These are phyloP conservation scores for Ailanthus altissimus DNA, from an alignment of 345 rosid species.

Conservation along the genomic window DNA sequence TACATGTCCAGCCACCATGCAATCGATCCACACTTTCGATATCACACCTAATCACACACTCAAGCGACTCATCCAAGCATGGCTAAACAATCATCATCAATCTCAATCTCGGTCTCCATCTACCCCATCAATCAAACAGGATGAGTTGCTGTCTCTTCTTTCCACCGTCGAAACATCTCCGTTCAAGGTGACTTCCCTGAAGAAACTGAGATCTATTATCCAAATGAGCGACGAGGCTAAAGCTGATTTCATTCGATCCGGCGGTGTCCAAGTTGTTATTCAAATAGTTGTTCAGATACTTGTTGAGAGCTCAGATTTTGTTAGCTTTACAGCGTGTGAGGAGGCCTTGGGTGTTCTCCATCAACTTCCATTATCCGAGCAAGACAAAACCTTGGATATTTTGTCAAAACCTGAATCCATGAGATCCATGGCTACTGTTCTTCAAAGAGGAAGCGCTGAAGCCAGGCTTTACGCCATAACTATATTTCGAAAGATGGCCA, in stretches of 20 bases:
- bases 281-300: conserved; percentile 15
- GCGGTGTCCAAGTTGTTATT: conserved; percentile 26
- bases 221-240: conserved; percentile 18
- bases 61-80: conserved; percentile 35
- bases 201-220: conserved; percentile 27
- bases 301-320: conserved; percentile 26
- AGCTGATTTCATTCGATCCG: conserved; percentile 23
- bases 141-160: conserved; percentile 29
- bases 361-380: conserved; percentile 20
- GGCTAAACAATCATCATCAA: conserved; percentile 8
- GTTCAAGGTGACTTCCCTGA: conserved; percentile 35
- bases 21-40: conserved; percentile 19
- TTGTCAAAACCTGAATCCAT: conserved; percentile 27
- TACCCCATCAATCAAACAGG: conserved; percentile 12
- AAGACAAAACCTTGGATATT: conserved; percentile 4
- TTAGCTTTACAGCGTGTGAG: conserved; percentile 31
- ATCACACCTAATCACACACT: conserved; percentile 41
- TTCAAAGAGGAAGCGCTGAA: conserved; percentile 41
- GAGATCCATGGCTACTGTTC: conserved; percentile 29
- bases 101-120: not conserved
- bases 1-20: conserved; percentile 51
- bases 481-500: conserved; percentile 28
- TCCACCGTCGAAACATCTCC: conserved; percentile 31
- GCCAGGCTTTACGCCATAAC: conserved; percentile 30
- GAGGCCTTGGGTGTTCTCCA: conserved; percentile 37